Base-by-base conservation (phyloP, 2,329 filamentous ascomycete genomes). In the Venturia effusa region DNA sequence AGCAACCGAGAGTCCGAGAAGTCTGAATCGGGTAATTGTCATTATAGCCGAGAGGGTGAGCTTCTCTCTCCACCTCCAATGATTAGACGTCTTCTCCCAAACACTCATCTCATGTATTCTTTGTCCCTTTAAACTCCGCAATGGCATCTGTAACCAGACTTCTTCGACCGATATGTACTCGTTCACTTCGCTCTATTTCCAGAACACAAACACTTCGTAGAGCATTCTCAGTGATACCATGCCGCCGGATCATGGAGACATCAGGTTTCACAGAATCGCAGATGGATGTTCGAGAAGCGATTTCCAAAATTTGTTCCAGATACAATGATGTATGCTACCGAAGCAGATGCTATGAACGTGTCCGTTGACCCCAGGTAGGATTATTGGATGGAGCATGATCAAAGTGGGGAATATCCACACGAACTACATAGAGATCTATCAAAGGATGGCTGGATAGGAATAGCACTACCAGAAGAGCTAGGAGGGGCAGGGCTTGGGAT, bases 401-500 rank as follows among this genome's bases (percentile, higher is more conserved):
- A 89, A 67, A 80, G 80, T 5, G 86, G 86, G 67, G 79, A 83
- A 65, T 88, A 93, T 72, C 90, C 90, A 0, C 81, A 83, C 61
- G 88, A 91, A 41, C 86, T 95, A 48, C 89, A 94, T 72, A 83
- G 86, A 0, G 88, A 88, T 0, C 75, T 94, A 10, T 87, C 90
- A 8, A 83, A 84, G 64, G 88, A 86, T 67, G 89, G 90, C 7
- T 94, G 89, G 88, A 82, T 94, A 48, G 90, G 90, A 2, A 92
- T 93, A 68, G 89, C 89, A 0, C 76, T 94, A 3, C 89, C 89
- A 0, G 88, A 92, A 71, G 79, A 83, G 0, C 80, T 91, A 0
- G 90, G 90, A 3, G 90, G 90, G 0, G 82, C 88, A 0, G 89
- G 88, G 0, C 75, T 95, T 10, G 89, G 86, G 10, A 91, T 95